Base-by-base conservation (phyloP, 2,329 filamentous ascomycete genomes). In the Verticillium klebahnii region DNA sequence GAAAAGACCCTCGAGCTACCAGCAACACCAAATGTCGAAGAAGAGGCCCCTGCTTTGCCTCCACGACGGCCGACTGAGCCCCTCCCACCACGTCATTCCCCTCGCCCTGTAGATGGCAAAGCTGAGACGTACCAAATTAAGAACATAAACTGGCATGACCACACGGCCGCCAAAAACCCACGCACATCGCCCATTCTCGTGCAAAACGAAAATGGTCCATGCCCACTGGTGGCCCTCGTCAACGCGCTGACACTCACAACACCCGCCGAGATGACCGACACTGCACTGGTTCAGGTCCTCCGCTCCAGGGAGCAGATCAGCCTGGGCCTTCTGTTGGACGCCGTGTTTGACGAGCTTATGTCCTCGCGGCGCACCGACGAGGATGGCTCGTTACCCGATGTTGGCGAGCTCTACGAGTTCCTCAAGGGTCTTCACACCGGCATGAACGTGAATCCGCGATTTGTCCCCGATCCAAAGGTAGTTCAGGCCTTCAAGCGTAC, bases 381-480 rank as follows among this genome's bases (percentile, higher is more conserved):
- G 2, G 85, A 88, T 37, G 83, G 82, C 1, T 79, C 86, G 17
- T 77, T 98, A 29, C 94, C 94, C 0, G 95, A 98, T 72, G 89
- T 98, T 11, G 85, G 89, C 39, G 93, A 97, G 63, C 81, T 99
- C 1, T 96, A 97, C 73, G 82, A 84, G 7, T 99, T 99, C 70
- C 80, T 99, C 2, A 86, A 95, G 61, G 91, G 92, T 55, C 79
- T 99, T 2, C 92, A 97, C 68, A 98, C 93, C 0, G 95, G 95
- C 40, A 97, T 99, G 91, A 99, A 98, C 69, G 94, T 98, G 62
- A 99, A 99, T 67, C 95, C 95, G 2, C 87, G 90, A 23, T 95
- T 97, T 66, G 83, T 96, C 8, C 83, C 91, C 2, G 82, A 79
- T 0, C 71, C 76, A 8, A 78, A 83, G 15, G 74, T 80, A 23